These are phyloP conservation scores for Staphylotrichum longicolle DNA, from an alignment of 495 filamentous ascomycete genomes.

Conservation along the genomic window DNA sequence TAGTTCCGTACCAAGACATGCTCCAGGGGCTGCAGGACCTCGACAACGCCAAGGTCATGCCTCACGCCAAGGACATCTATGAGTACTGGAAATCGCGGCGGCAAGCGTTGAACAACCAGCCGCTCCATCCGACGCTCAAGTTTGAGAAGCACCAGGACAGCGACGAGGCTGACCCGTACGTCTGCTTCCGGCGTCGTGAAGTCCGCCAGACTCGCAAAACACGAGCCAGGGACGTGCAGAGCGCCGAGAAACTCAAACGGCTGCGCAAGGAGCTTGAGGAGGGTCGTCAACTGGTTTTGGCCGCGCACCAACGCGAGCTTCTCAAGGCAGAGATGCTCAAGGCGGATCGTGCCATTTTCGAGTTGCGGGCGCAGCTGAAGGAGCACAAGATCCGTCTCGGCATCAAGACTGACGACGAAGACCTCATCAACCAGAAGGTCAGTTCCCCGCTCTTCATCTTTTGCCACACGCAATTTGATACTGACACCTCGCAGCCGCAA, in stretches of 20 bases:
- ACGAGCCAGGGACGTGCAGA: constrained; percentile 86
- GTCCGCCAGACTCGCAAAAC: constrained; percentile 94
- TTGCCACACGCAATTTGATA: constrained; percentile 28
- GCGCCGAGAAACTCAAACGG: constrained; percentile 88
- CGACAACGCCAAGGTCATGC: constrained; percentile 60
- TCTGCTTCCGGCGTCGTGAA: constrained; percentile 96
- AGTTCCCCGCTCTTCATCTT: constrained; percentile 26
- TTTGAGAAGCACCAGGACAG: constrained; percentile 90
- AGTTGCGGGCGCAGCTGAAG: constrained; percentile 74
- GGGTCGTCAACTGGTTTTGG: constrained; percentile 71
- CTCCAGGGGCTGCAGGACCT: constrained; percentile 71
- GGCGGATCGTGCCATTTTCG: constrained; percentile 72
- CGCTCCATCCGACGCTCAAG: constrained; percentile 76
- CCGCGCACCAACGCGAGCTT: constrained; percentile 75
- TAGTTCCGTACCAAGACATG: constrained; percentile 78
- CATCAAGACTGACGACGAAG: constrained; percentile 91
- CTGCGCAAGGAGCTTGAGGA: constrained; percentile 90
- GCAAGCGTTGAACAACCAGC: constrained; percentile 59
- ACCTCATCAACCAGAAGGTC: constrained; percentile 92
- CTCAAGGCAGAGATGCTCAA: constrained; percentile 73
- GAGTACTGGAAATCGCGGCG: constrained; percentile 82
- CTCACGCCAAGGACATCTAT: constrained; percentile 83
- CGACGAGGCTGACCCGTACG: constrained; percentile 94
- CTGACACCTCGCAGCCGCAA: constrained; percentile 53
- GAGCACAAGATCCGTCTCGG: constrained; percentile 82